A percentile compares a stretch with the other conserved stretches of the same genome.
Evolutionary conservation across 495 filamentous ascomycete species (phyloP).

Genomic region (Echria macrotheca): DNA sequence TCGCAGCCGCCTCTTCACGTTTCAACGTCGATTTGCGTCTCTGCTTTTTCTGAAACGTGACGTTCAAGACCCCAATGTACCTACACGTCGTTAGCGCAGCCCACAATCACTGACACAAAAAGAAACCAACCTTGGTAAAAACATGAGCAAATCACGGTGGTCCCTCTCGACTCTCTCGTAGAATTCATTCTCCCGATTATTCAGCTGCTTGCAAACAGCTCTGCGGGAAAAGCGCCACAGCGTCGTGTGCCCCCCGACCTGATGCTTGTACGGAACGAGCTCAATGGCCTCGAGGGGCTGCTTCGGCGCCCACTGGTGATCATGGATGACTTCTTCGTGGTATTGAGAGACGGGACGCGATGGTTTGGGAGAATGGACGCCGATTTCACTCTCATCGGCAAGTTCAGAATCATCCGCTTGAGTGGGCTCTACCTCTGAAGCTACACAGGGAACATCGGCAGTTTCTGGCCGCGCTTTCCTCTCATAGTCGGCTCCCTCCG

Average conservation of each 20-base stretch:
- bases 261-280: constrained; percentile 92
- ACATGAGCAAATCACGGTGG: constrained; percentile 83
- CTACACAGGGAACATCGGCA: constrained; percentile 23
- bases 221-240: constrained; percentile 92
- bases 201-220: constrained; percentile 96
- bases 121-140: constrained; percentile 77
- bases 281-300: constrained; percentile 83
- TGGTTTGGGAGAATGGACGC: constrained; percentile 20
- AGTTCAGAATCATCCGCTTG: constrained; percentile 34
- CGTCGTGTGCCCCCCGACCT: constrained; percentile 94
- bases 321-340: constrained; percentile 43
- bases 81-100: constrained; percentile 36
- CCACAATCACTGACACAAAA: constrained; percentile 2
- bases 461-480: constrained; percentile 15
- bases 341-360: constrained; percentile 35
- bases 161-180: constrained; percentile 90
- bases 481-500: constrained; percentile 19
- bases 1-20: constrained; percentile 33
- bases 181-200: constrained; percentile 95
- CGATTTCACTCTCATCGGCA: constrained; percentile 36
- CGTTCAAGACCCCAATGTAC: constrained; percentile 96
- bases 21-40: constrained; percentile 57
- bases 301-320: constrained; percentile 44
- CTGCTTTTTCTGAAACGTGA: constrained; percentile 83
- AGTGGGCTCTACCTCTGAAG: constrained; percentile 24